Conservation (phyloP, 306 rosid species). For the Vigna hirtella region DNA sequence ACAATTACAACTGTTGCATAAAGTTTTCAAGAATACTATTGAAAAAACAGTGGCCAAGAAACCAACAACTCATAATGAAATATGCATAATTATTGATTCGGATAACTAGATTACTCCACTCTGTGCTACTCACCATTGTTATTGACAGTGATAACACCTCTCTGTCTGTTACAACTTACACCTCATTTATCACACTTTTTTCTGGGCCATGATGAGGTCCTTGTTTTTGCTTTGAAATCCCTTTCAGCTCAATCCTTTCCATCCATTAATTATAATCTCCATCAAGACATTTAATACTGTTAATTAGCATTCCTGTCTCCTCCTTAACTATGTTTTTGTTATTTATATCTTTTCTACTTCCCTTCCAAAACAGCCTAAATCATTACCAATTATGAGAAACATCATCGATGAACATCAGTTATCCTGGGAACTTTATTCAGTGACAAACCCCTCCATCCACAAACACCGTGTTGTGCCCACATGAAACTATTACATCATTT, state of each 20-base stretch:
- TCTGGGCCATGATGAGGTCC: constrained; percentile 10
- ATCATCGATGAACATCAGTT: constrained; percentile 35
- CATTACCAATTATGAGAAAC: constrained; percentile 46
- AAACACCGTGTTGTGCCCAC: too few species aligned
- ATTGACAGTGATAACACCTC: constrained; percentile 32
- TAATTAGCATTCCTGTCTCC: constrained; percentile 35
- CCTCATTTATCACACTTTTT: not conserved
- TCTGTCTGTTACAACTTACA: not conserved
- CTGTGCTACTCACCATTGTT: not conserved
- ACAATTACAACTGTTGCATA: constrained; percentile 3
- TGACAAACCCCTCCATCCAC: constrained; percentile 10
- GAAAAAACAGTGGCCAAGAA: constrained; percentile 41
- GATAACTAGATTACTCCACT: not conserved
- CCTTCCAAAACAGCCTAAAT: constrained; percentile 37
- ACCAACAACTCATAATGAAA: constrained; percentile 37
- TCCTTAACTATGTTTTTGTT: constrained; percentile 25
- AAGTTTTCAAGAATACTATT: not conserved
- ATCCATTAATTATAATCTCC: constrained; percentile 24
- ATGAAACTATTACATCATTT: too few species aligned
- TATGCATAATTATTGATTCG: not conserved
- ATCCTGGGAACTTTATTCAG: constrained; percentile 26
- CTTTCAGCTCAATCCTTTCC: constrained; percentile 20
- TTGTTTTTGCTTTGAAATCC: constrained; percentile 6
- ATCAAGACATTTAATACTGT: constrained; percentile 1
- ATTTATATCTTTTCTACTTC: constrained; percentile 1